Evolutionary conservation across 164 flowering plant species (phyloP), one percentile per base, ranked within the genome.

Genomic region (Kalanchoe fedtschenkoi): DNA sequence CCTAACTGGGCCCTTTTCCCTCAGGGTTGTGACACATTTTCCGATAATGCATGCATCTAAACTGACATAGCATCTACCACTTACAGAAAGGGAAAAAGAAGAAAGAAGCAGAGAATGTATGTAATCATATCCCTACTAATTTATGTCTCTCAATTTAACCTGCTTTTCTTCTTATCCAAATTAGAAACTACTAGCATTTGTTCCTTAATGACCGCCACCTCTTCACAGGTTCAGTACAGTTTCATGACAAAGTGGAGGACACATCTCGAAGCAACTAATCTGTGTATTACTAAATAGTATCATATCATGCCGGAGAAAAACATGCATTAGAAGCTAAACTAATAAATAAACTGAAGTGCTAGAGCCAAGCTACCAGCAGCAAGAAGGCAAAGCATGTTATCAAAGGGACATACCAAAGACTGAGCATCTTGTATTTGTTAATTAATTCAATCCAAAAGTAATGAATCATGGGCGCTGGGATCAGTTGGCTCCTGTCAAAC

Each of bases 381-480:
- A 24, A 13, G 32, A 51, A 51, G 26, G 26, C 56, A 51, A 51
- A 51, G 56, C 56, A 51, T 51, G 56, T 51, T 51, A 51, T 51
- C 32, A 3, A 1, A 51, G 56, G 56, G 56, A 51, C 32, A 51
- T 32, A 51, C 0, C 32, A 51, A 51, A 11, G 56, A 47, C 4
- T 6, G 54, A 47, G 54, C 54, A 47, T 6, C 54, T 29, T 47
- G 22, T 19, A 24, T 7, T 26, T 51, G 28, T 17, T 51, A 24
- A 26, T 51, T 51, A 51, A 51, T 24, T 37, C 4, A 26, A 51
- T 51, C n/a, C n/a, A n/a, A n/a, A n/a, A 51, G 32, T 11, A 22
- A 47, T 47, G 14, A 19, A 44, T 44, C 51, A 44, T 44, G 51
- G 51, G 32, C n/a, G n/a, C n/a, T n/a, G n/a, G n/a, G n/a, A n/a